phyloP scores from a whole-genome alignment of 495 filamentous ascomycete genomes.

The Talaromyces proteolyticus region DNA sequence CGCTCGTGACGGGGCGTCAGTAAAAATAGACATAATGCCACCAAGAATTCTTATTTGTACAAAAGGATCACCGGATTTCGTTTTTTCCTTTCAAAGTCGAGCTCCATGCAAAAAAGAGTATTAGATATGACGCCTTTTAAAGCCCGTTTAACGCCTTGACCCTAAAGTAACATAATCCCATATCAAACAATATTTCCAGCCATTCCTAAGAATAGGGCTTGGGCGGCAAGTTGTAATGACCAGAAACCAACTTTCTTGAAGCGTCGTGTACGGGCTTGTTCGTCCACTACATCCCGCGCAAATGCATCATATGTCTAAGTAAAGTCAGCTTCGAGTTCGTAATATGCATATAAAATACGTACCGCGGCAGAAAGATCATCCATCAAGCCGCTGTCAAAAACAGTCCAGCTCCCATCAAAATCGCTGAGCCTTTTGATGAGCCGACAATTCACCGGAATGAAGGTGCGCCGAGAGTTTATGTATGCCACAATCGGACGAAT shows the following conservation, averaged over 20 bases:
- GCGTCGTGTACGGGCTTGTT: conserved; percentile 74
- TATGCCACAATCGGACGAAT: conserved; percentile 98
- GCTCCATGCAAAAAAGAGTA: not conserved
- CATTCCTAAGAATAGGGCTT: conserved; percentile 94
- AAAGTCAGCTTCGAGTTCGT: not conserved
- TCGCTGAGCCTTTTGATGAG: conserved; percentile 82
- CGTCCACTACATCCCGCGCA: conserved; percentile 78
- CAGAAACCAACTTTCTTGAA: conserved; percentile 96
- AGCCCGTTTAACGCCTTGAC: not conserved
- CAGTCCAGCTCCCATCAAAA: conserved; percentile 94
- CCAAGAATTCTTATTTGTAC: not conserved
- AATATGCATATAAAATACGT: conserved; percentile 14
- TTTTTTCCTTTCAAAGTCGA: not conserved
- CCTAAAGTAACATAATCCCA: conserved; percentile 8
- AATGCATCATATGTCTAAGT: conserved; percentile 81
- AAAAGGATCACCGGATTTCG: not conserved
- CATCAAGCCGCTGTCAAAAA: conserved; percentile 91
- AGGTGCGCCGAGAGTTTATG: conserved; percentile 88
- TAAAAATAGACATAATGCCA: not conserved
- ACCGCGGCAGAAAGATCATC: conserved; percentile 89
- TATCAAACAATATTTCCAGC: conserved; percentile 72
- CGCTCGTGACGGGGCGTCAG: not conserved
- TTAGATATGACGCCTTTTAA: not conserved
- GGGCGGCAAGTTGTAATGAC: conserved; percentile 84
- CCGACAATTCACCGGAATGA: conserved; percentile 91